Conservation (phyloP, 2,329 filamentous ascomycete genomes). For the Alternaria arborescens region DNA sequence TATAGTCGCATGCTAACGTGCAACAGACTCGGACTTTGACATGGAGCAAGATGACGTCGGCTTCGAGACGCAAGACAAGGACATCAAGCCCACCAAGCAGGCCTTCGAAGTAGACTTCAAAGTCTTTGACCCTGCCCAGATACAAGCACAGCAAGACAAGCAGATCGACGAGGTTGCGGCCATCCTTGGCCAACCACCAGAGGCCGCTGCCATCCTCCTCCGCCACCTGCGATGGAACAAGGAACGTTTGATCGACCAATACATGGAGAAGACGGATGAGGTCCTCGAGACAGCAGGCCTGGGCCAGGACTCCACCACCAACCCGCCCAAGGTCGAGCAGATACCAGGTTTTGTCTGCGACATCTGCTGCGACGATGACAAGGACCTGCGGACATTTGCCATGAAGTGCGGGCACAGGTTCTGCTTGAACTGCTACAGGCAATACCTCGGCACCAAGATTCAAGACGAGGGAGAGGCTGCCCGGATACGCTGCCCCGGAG, state of each 20-base stretch:
- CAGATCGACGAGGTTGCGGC: constrained; percentile 90
- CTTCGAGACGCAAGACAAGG: constrained; percentile 71
- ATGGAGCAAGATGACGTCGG: constrained; percentile 68
- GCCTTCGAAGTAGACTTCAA: constrained; percentile 86
- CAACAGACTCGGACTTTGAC: constrained; percentile 60
- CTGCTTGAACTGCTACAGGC: constrained; percentile 89
- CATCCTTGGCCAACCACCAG: constrained; percentile 87
- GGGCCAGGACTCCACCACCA: constrained; percentile 58
- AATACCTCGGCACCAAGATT: constrained; percentile 93
- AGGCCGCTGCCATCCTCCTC: constrained; percentile 89
- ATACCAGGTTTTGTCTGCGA: constrained; percentile 86
- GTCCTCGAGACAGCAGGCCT: constrained; percentile 87
- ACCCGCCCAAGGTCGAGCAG: constrained; percentile 72
- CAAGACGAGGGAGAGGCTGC: constrained; percentile 94
- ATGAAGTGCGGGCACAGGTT: constrained; percentile 96
- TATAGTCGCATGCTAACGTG: constrained; percentile 27
- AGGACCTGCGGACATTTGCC: constrained; percentile 81
- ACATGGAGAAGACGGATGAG: constrained; percentile 87
- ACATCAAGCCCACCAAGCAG: constrained; percentile 75
- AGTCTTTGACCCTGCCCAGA: constrained; percentile 80
- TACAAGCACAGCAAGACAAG: constrained; percentile 83
- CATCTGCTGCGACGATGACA: constrained; percentile 92
- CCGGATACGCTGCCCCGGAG: constrained; percentile 89
- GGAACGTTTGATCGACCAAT: constrained; percentile 90
- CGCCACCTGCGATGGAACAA: constrained; percentile 96